A percentile compares a stretch with the other conserved stretches of the same genome.
These are phyloP conservation scores for Schwanniomyces etchellsii DNA, from an alignment of 1,139 yeast genomes.

Conservation along the genomic window DNA sequence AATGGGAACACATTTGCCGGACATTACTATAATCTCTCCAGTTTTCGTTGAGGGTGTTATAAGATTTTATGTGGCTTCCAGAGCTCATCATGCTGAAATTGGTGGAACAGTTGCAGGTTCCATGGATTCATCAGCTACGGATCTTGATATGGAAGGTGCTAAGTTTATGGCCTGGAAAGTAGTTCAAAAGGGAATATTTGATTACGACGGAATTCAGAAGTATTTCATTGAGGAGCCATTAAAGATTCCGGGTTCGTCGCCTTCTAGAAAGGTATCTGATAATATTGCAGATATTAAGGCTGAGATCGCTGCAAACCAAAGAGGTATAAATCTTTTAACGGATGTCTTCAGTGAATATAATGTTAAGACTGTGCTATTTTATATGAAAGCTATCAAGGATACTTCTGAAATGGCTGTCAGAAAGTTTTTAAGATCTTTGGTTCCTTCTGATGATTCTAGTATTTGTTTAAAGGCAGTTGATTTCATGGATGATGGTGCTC, in stretches of 20 bases:
- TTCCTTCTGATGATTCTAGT: background rate
- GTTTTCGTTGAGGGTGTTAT: constrained; percentile 27
- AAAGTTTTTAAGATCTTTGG: constrained; percentile 23
- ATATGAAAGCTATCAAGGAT: constrained; percentile 57
- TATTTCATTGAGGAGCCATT: constrained; percentile 46
- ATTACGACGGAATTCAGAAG: constrained; percentile 43
- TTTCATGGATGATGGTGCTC: constrained; percentile 59
- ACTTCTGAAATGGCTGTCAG: constrained; percentile 56
- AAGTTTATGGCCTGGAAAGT: constrained; percentile 51
- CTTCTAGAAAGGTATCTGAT: constrained; percentile 54
- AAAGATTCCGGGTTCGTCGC: constrained; percentile 43
- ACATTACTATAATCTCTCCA: constrained; percentile 15
- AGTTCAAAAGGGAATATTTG: constrained; percentile 51
- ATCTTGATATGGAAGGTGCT: constrained; percentile 62
- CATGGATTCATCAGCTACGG: constrained; percentile 58
- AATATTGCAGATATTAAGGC: constrained; percentile 62
- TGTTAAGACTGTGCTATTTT: constrained; percentile 45
- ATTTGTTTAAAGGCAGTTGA: constrained; percentile 40
- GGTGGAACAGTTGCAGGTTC: constrained; percentile 67
- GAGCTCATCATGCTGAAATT: constrained; percentile 68
- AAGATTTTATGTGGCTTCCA: constrained; percentile 56
- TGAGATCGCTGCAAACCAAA: constrained; percentile 62
- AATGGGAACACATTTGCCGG: constrained; percentile 19
- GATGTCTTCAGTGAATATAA: constrained; percentile 47
- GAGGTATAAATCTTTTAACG: constrained; percentile 49